Percentiles rank a stretch among this genome's conserved stretches.
phyloP scores from a whole-genome alignment of 75 land plant genomes.

The Sequoia sempervirens region DNA sequence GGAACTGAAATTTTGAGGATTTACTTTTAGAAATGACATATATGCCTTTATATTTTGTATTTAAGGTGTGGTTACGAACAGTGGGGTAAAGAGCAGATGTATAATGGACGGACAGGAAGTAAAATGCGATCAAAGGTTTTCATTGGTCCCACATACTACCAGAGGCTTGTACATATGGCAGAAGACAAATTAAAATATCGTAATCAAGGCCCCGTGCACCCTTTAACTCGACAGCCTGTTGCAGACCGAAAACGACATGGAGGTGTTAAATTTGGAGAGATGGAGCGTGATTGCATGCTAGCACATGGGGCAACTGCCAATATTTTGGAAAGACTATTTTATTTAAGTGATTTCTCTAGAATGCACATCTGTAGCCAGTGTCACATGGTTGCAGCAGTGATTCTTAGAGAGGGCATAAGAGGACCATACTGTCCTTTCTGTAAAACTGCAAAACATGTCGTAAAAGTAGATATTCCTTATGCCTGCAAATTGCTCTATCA shows the following conservation, averaged over 20 bases:
- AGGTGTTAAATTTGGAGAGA: slow-evolving; percentile 87
- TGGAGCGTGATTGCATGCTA: slow-evolving; percentile 88
- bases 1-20: neutral
- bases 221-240: slow-evolving; percentile 81
- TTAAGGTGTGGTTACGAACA: slow-evolving; percentile 60
- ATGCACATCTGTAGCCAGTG: slow-evolving; percentile 65
- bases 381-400: slow-evolving; percentile 43
- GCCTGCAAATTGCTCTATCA: slow-evolving; percentile 85
- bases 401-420: slow-evolving; percentile 28
- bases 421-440: slow-evolving; percentile 69
- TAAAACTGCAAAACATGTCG: slow-evolving; percentile 49
- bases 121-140: slow-evolving; percentile 45
- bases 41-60: neutral
- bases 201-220: slow-evolving; percentile 76
- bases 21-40: neutral
- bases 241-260: slow-evolving; percentile 69
- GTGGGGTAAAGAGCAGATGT: slow-evolving; percentile 72
- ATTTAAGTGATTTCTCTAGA: slow-evolving; percentile 63
- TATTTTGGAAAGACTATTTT: slow-evolving; percentile 73
- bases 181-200: slow-evolving; percentile 86
- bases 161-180: slow-evolving; percentile 78
- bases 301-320: slow-evolving; percentile 86
- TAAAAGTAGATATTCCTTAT: slow-evolving; percentile 65
- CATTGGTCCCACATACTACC: slow-evolving; percentile 80
- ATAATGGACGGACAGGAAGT: slow-evolving; percentile 70